Base-by-base conservation (phyloP, 805 yeast genomes). In the Diddensiella caesifluorescens region DNA sequence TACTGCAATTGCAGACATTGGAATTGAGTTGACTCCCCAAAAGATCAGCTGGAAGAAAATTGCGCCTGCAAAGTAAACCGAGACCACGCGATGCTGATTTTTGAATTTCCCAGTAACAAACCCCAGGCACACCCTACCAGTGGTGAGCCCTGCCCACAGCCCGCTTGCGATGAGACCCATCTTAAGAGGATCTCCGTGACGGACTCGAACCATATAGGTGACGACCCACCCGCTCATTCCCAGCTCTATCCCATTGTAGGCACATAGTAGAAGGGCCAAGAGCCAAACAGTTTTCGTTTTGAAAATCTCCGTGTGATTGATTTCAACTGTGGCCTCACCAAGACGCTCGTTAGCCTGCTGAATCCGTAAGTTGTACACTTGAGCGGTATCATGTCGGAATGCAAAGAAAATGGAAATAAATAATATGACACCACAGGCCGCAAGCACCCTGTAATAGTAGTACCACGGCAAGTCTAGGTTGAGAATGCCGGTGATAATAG, bases 151-250 rank as follows among this genome's bases (percentile, higher is more conserved):
- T 21, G 72, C 69, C 87, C 87, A 82, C 51, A 72, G 79, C 19
- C 82, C 78, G 4, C 84, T 71, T 0, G 82, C 75, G n/a, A 80
- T 74, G 50, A 75, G 77, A 5, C 87, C 82, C 54, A 77, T 72
- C 12, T 62, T 55, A 1, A 64, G 52, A 23, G 67, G 66, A 39
- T 67, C 64, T 13, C 77, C 77, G 12, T 68, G 60, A 44, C 83
- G 70, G 38, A 75, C 72, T 25, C 72, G 72, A 35, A 77, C 63
- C 40, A 82, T 60, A 54, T 72, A 82, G 2, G 84, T 75, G 37
- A 77, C 79, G 19, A 77, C 61, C 88, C 88, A 82, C 3, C 84
- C 79, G 1, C 80, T 84, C 42, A 81, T 60, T 1, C 80, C 63
- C 29, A 80, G 77, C 57, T 82, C 89, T 3, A 77, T 73, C 9